Percentiles rank a stretch among this genome's conserved stretches.
phyloP scores from a whole-genome alignment of 352 stramenopile species.

The Bremia lactucae region DNA sequence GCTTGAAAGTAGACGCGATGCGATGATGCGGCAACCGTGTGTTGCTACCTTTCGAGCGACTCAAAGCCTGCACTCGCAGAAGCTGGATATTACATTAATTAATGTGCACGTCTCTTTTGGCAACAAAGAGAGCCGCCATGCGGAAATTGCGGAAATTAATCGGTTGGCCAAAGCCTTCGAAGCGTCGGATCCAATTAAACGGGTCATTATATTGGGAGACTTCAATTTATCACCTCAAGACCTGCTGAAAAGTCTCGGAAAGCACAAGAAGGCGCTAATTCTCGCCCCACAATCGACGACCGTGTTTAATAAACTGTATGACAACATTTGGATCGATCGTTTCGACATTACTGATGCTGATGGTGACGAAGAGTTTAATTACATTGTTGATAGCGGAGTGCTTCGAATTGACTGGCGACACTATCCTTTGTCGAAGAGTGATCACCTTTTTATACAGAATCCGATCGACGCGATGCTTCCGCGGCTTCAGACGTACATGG shows the following conservation, averaged over 20 bases:
- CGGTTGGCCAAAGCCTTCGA: conserved; percentile 15
- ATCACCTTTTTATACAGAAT: conserved; percentile 5
- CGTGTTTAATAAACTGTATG: conserved; percentile 47
- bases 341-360: conserved; percentile 7
- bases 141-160: conserved; percentile 31
- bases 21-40: conserved; percentile 32
- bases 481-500: conserved; percentile 22
- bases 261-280: conserved; percentile 30
- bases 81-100: conserved; percentile 31
- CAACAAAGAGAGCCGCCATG: conserved; percentile 12
- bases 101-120: conserved; percentile 47
- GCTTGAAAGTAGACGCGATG: conserved; percentile 1
- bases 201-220: conserved; percentile 43
- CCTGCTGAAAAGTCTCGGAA: conserved; percentile 12
- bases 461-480: conserved; percentile 17
- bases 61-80: conserved; percentile 1
- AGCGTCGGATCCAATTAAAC: conserved; percentile 1
- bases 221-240: conserved; percentile 59
- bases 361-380: conserved; percentile 1
- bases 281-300: conserved; percentile 37
- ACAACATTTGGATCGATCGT: conserved; percentile 53
- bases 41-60: conserved; percentile 30
- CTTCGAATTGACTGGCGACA: conserved; percentile 51
- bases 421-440: conserved; percentile 29
- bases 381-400: conserved; percentile 32